Evolutionary conservation across 2,329 filamentous ascomycete species (phyloP).

Genomic region (Pyrenochaeta sp.): DNA sequence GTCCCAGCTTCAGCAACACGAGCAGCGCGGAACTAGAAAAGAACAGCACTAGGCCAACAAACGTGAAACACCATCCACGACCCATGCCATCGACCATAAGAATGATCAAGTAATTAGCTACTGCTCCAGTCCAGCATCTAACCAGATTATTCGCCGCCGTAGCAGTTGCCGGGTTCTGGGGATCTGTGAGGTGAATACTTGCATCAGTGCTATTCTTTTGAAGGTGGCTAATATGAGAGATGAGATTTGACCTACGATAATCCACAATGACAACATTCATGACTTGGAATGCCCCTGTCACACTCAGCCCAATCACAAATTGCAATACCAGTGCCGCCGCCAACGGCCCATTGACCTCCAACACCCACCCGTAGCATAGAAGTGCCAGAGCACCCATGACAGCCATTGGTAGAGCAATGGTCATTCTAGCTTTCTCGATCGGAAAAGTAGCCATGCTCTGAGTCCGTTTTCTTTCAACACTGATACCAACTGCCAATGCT

Average conservation of each 20-base stretch:
- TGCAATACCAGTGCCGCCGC: neutral
- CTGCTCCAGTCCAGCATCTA: neutral
- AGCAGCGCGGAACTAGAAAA: neutral
- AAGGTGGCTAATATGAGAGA: too few relatives aligned
- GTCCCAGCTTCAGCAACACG: neutral
- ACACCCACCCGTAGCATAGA: neutral
- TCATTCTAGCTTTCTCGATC: neutral
- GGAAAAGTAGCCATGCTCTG: neutral
- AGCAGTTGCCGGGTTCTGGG: neutral
- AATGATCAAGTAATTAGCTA: neutral
- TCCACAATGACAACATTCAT: too few relatives aligned
- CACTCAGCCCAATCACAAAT: neutral
- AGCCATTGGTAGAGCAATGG: neutral
- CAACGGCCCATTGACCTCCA: neutral
- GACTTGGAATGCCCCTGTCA: neutral
- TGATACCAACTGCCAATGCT: neutral
- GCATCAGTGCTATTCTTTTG: too few relatives aligned
- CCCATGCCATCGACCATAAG: neutral
- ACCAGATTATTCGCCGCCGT: neutral
- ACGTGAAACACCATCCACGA: constrained; percentile 1
- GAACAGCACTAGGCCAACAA: neutral
- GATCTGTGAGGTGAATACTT: too few relatives aligned
- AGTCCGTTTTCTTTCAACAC: neutral
- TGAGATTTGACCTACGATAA: too few relatives aligned
- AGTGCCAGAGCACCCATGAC: neutral